A percentile compares a stretch with the other conserved stretches of the same genome.
Evolutionary conservation across 2,329 filamentous ascomycete genomes (phyloP).

Genomic region (Trichoderma sp.): DNA sequence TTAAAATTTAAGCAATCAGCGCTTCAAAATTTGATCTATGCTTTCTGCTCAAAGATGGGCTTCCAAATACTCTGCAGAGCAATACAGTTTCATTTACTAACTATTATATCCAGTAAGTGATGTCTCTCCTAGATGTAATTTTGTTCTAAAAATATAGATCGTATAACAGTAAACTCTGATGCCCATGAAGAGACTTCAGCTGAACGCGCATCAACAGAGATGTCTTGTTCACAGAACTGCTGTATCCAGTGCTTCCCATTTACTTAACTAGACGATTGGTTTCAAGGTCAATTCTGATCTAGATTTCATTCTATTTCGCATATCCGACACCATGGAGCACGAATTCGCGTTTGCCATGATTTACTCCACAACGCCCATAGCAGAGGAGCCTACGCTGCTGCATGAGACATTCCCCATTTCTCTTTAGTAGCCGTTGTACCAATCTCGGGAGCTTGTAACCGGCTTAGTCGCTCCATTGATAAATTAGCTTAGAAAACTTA

Average conservation of each 20-base stretch:
- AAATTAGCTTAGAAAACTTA: neutral
- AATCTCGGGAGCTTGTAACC: neutral
- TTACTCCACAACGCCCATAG: neutral
- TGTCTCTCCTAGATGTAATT: neutral
- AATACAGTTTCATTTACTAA: neutral
- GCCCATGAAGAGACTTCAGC: neutral
- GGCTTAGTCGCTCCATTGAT: neutral
- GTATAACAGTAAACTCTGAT: neutral
- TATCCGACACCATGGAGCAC: neutral
- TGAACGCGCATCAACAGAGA: neutral
- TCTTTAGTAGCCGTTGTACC: conserved; percentile 8
- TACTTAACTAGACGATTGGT: too few species aligned
- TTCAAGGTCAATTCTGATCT: too few species aligned
- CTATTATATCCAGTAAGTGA: too few species aligned
- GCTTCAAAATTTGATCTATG: neutral
- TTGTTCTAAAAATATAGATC: neutral
- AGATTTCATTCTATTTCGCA: neutral
- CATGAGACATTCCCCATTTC: conserved; percentile 10
- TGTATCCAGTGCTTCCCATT: neutral
- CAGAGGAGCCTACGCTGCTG: neutral
- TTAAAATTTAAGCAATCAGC: neutral
- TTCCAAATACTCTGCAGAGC: neutral
- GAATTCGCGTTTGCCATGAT: neutral
- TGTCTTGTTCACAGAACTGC: neutral
- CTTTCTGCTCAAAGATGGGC: neutral